Evolutionary conservation across 2,329 filamentous ascomycete species (phyloP).

Genomic region (Fusarium papillatum): DNA sequence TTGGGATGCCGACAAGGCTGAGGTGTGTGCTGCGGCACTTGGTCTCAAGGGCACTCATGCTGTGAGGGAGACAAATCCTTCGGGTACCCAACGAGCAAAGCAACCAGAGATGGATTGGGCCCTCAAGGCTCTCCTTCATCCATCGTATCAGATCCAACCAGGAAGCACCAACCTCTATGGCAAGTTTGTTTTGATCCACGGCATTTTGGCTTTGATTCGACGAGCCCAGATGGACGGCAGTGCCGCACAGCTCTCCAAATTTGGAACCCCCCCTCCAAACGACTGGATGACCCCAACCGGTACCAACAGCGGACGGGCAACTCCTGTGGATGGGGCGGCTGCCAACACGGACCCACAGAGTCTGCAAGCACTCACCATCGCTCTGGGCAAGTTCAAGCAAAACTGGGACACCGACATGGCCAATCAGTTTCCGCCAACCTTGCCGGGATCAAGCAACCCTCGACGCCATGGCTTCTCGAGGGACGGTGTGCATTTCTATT

Average conservation of each 20-base stretch:
- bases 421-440: constrained; percentile 72
- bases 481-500: constrained; percentile 81
- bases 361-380: constrained; percentile 64
- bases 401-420: constrained; percentile 80
- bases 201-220: constrained; percentile 72
- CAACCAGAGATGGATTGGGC: constrained; percentile 75
- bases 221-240: constrained; percentile 57
- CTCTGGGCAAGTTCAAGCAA: constrained; percentile 79
- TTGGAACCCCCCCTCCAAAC: constrained; percentile 69
- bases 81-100: constrained; percentile 73
- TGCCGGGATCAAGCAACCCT: constrained; percentile 61
- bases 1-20: constrained; percentile 74
- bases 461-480: constrained; percentile 78
- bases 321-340: constrained; percentile 56
- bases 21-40: constrained; percentile 75
- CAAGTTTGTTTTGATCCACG: constrained; percentile 82
- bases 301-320: constrained; percentile 59
- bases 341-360: constrained; percentile 59
- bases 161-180: constrained; percentile 79
- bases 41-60: constrained; percentile 71
- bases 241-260: constrained; percentile 51
- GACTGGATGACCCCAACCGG: constrained; percentile 67
- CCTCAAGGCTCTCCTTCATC: constrained; percentile 72
- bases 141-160: constrained; percentile 70
- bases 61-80: constrained; percentile 68